Conservation (phyloP, 208 protist species). For the Leishmania amazonensis region DNA sequence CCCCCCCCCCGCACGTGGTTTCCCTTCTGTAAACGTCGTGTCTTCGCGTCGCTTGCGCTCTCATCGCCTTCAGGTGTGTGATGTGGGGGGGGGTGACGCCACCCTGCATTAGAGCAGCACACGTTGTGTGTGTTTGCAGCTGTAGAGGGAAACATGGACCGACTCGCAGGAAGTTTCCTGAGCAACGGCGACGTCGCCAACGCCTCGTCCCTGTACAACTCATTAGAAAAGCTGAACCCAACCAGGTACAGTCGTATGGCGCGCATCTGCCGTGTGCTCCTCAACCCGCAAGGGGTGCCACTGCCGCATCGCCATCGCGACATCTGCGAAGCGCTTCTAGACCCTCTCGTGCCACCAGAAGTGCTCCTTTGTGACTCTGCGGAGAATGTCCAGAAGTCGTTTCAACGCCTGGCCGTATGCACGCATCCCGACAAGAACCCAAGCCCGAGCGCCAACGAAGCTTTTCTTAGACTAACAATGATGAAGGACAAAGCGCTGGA, state of each 20-base stretch:
- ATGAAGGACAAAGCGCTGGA: slow-evolving; percentile 58
- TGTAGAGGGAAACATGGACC: slow-evolving; percentile 50
- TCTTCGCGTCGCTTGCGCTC: background rate
- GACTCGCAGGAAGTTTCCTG: slow-evolving; percentile 69
- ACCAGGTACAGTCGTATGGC: slow-evolving; percentile 71
- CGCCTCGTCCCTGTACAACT: slow-evolving; percentile 73
- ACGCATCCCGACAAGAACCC: slow-evolving; percentile 91
- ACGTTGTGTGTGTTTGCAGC: background rate
- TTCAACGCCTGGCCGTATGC: slow-evolving; percentile 76
- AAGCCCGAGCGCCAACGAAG: slow-evolving; percentile 62
- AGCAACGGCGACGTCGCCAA: slow-evolving; percentile 69
- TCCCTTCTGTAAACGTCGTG: background rate
- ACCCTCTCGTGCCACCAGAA: slow-evolving; percentile 56
- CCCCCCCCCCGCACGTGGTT: background rate
- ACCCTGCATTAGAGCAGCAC: slow-evolving; percentile 3
- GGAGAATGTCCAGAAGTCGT: slow-evolving; percentile 65
- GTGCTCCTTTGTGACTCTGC: slow-evolving; percentile 39
- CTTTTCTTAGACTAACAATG: slow-evolving; percentile 67
- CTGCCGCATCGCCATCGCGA: slow-evolving; percentile 76
- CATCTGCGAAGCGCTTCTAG: slow-evolving; percentile 82
- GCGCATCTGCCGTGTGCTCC: slow-evolving; percentile 72
- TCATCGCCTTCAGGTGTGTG: background rate
- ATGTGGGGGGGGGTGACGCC: background rate
- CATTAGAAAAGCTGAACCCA: slow-evolving; percentile 71
- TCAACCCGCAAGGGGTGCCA: slow-evolving; percentile 62